A percentile compares a stretch with the other conserved stretches of the same genome.
Evolutionary conservation across 2,329 filamentous ascomycete genomes (phyloP).

Genomic region (Paramyrothecium roridum): DNA sequence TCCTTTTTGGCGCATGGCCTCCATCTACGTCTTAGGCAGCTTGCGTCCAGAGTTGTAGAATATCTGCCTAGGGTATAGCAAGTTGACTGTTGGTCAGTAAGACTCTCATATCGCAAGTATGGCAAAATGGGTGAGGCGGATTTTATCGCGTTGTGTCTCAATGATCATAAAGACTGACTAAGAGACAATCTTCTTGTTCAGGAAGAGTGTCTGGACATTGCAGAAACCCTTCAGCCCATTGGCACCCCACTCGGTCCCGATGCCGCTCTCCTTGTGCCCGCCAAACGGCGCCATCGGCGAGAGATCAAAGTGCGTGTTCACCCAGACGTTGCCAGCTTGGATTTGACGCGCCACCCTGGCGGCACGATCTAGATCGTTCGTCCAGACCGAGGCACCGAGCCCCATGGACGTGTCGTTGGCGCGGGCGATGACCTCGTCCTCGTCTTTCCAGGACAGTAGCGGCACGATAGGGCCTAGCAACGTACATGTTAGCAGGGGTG

Average conservation of each 20-base stretch:
- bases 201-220: constrained; percentile 18
- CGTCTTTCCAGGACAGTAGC: constrained; percentile 56
- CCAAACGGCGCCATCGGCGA: constrained; percentile 32
- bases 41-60: too few relatives aligned
- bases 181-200: constrained; percentile 11
- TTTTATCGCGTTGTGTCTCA: too few relatives aligned
- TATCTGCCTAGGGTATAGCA: too few relatives aligned
- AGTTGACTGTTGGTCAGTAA: too few relatives aligned
- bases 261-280: constrained; percentile 41
- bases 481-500: too few relatives aligned
- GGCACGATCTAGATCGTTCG: constrained; percentile 45
- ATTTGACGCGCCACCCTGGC: constrained; percentile 48
- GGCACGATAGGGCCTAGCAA: constrained; percentile 53
- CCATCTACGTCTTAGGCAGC: too few relatives aligned
- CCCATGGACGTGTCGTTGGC: constrained; percentile 53
- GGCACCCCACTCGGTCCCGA: constrained; percentile 38
- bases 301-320: constrained; percentile 54
- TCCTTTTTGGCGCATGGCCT: too few relatives aligned
- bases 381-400: constrained; percentile 56
- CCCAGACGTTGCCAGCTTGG: constrained; percentile 57
- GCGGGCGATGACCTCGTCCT: constrained; percentile 56
- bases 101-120: too few relatives aligned
- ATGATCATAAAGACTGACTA: too few relatives aligned
- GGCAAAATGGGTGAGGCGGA: too few relatives aligned
- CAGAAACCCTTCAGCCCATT: constrained; percentile 31